Base-by-base conservation (phyloP, 2,329 filamentous ascomycete genomes). In the Fusarium verrucosum region DNA sequence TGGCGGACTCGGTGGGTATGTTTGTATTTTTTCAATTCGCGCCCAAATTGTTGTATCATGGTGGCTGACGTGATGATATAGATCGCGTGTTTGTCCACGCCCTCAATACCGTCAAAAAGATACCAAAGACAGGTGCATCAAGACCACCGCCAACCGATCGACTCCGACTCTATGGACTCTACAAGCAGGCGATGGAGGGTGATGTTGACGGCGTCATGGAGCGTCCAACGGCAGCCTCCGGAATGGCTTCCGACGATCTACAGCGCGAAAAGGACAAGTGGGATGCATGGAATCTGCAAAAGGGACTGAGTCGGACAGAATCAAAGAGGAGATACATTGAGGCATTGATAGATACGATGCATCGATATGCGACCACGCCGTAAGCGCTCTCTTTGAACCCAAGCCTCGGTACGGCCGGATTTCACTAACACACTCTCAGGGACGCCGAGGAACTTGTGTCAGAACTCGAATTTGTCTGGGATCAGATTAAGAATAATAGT, bases 171-270 rank as follows among this genome's bases (percentile, higher is more conserved):
- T 99, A 99, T 89, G 95, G 95, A 66, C 85, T 99, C 68, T 99
- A 99, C 82, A 99, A 99, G 77, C 95, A 99, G 79, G 93, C 93
- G 63, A 98, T 98, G 95, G 94, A 99, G 81, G 95, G 95, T 44
- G 92, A 99, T 78, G 94, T 98, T 30, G 91, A 95, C 69, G 92
- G 92, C 44, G 92, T 98, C 45, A 96, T 97, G 90, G 89, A 94
- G 72, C 87, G 93, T 41, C 94, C 95, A 35, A 81, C 80, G 37
- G 71, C 77, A 45, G 81, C 79, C 19, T 79, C 80, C 10, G 80
- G 81, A 58, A 75, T 83, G 59, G 73, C 80, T 11, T 71, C 75
- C 19, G 84, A 87, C 62, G 87, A 88, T 59, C 74, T 88, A 4
- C 81, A 83, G 64, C 79, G 85, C 50, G 85, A 88, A 65, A 83